Evolutionary conservation across 1,284 basidiomycete species (phyloP).

Genomic region (Cryptococcus sp.): DNA sequence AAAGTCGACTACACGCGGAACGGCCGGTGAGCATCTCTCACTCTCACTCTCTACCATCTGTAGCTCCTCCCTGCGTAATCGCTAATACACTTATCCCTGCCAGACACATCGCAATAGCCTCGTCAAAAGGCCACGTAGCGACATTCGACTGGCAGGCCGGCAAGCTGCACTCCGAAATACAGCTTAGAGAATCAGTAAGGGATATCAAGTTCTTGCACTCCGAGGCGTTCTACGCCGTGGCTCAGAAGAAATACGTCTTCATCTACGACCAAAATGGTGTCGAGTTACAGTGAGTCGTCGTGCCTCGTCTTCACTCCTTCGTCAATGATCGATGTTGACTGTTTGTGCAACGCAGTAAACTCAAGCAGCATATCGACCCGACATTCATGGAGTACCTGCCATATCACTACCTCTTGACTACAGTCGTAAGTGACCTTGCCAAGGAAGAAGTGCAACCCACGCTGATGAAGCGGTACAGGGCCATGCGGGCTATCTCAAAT

Average conservation of each 20-base stretch:
- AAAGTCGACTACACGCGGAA: conserved; percentile 81
- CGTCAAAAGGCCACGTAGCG: conserved; percentile 82
- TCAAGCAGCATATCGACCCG: conserved; percentile 77
- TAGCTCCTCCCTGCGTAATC: neutral
- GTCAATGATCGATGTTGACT: neutral
- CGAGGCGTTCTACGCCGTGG: conserved; percentile 89
- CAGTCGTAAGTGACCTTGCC: conserved; percentile 57
- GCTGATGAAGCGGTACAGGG: conserved; percentile 59
- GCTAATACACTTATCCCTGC: neutral
- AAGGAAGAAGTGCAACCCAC: conserved; percentile 52
- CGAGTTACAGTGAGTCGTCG: conserved; percentile 69
- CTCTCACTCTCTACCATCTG: neutral
- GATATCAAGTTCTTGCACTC: conserved; percentile 97
- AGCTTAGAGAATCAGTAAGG: conserved; percentile 79
- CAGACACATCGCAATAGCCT: conserved; percentile 82
- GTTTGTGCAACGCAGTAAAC: conserved; percentile 37
- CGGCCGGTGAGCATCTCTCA: conserved; percentile 65
- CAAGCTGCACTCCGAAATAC: conserved; percentile 81
- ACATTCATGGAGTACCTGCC: conserved; percentile 89
- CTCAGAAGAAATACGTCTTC: conserved; percentile 94
- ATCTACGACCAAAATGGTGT: conserved; percentile 95
- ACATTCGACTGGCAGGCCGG: conserved; percentile 95
- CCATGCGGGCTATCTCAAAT: conserved; percentile 86
- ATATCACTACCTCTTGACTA: conserved; percentile 92
- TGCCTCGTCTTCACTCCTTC: neutral